Evolutionary conservation across 305 asterid species (phyloP).

Genomic region (Ruellia speciosa): DNA sequence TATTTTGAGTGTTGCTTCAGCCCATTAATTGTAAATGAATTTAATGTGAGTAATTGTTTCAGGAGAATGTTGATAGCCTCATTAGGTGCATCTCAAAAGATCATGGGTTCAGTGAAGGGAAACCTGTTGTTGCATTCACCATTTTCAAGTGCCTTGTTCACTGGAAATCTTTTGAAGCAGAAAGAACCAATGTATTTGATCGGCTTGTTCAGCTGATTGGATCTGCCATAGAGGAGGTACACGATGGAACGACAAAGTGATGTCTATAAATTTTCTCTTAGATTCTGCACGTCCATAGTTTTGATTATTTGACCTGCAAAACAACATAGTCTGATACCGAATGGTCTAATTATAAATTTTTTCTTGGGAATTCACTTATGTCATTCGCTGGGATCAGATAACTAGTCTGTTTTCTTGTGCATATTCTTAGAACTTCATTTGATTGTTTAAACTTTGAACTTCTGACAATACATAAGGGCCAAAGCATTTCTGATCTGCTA

Average conservation of each 20-base stretch:
- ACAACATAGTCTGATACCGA: too few relatives aligned
- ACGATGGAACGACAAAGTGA: not conserved
- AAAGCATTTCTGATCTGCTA: not conserved
- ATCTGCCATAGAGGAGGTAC: constrained; percentile 90
- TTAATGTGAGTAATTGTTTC: constrained; percentile 17
- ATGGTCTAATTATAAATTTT: not conserved
- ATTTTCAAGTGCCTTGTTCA: constrained; percentile 73
- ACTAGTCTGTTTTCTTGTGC: not conserved
- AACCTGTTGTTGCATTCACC: constrained; percentile 84
- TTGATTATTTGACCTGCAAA: not conserved
- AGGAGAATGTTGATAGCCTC: constrained; percentile 68
- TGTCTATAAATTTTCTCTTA: constrained; percentile 6
- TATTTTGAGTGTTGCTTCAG: constrained; percentile 1
- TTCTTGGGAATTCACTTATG: constrained; percentile 8
- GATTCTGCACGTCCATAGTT: constrained; percentile 8
- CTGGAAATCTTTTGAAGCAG: constrained; percentile 87
- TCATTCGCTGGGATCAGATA: not conserved
- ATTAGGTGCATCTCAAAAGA: constrained; percentile 52
- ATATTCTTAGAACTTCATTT: not conserved
- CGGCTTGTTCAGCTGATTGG: constrained; percentile 77
- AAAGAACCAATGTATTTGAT: constrained; percentile 74
- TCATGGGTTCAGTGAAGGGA: constrained; percentile 84
- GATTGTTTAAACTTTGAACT: not conserved
- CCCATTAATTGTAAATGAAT: constrained; percentile 6
- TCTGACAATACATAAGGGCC: not conserved